Evolutionary conservation across 2,329 filamentous ascomycete species (phyloP).

Genomic region (Beauveria medogensis): DNA sequence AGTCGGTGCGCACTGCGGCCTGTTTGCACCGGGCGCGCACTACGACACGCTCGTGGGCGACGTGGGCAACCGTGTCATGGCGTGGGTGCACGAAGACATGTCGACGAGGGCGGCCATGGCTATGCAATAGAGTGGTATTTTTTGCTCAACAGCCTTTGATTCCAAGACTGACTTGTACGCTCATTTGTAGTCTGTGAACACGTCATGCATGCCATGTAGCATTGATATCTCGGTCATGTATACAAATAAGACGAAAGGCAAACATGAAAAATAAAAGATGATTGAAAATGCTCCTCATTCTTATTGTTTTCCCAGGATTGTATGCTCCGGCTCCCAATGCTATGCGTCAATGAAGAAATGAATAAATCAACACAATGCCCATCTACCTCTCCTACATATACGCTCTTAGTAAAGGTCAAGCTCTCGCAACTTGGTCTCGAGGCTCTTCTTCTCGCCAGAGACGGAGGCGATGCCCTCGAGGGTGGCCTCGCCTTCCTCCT

Average conservation of each 20-base stretch:
- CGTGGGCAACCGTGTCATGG: constrained; percentile 56
- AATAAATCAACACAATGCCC: neutral
- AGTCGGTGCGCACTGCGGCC: constrained; percentile 73
- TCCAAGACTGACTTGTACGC: neutral
- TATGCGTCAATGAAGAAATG: neutral
- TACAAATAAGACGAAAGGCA: neutral
- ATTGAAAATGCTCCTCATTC: neutral
- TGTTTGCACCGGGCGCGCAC: constrained; percentile 67
- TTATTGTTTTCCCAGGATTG: neutral
- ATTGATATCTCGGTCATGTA: neutral
- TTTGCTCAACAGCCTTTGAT: no score
- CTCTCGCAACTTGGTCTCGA: constrained; percentile 23
- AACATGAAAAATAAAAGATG: neutral
- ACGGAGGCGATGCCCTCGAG: constrained; percentile 22
- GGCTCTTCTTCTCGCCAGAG: constrained; percentile 16
- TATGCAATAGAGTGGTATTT: neutral
- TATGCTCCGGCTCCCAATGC: constrained; percentile 6
- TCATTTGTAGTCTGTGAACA: neutral
- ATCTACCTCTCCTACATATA: neutral
- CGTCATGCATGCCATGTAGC: neutral
- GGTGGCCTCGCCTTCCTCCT: constrained; percentile 14
- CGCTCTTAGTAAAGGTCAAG: constrained; percentile 27
- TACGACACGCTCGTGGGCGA: constrained; percentile 74
- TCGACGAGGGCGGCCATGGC: constrained; percentile 31
- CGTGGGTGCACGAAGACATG: constrained; percentile 61